Percentiles rank a stretch among this genome's conserved stretches.
These are phyloP conservation scores for Fistulina hepatica DNA, from an alignment of 1,284 basidiomycete genomes.

Conservation along the genomic window DNA sequence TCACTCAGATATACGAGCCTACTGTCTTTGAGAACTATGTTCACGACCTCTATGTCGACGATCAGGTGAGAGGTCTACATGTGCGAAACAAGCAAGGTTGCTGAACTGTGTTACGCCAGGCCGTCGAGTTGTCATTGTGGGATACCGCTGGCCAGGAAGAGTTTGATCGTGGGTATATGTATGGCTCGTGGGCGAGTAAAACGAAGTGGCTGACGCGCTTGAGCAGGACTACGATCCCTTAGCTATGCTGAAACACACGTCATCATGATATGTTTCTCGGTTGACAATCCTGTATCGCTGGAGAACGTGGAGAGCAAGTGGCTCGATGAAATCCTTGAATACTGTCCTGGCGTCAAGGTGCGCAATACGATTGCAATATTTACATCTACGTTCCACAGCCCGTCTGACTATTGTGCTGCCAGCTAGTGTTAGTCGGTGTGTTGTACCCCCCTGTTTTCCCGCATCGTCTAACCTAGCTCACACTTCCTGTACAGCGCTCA, in stretches of 20 bases:
- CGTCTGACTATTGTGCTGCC: slow-evolving; percentile 8
- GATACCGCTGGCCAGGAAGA: slow-evolving; percentile 74
- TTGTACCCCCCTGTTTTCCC: slow-evolving; percentile 13
- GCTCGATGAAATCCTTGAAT: slow-evolving; percentile 81
- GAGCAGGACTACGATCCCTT: slow-evolving; percentile 81
- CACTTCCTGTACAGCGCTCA: slow-evolving; percentile 52
- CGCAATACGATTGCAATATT: slow-evolving; percentile 20
- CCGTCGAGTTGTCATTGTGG: slow-evolving; percentile 92
- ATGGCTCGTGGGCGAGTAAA: slow-evolving; percentile 77
- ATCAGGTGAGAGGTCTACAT: no score
- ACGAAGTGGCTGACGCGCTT: slow-evolving; percentile 96
- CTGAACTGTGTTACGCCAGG: no score
- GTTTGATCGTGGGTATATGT: no score
- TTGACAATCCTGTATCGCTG: slow-evolving; percentile 83
- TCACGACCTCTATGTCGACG: slow-evolving; percentile 74
- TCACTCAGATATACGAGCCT: slow-evolving; percentile 84
- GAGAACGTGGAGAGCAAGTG: slow-evolving; percentile 95
- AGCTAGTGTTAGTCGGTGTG: slow-evolving; percentile 84
- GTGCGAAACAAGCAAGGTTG: no score
- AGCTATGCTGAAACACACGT: slow-evolving; percentile 95
- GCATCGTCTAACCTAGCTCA: slow-evolving; percentile 7
- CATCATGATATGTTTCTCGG: slow-evolving; percentile 90
- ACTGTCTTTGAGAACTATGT: slow-evolving; percentile 94
- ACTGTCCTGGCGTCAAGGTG: slow-evolving; percentile 90
- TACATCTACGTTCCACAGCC: neutral